Percentiles rank a stretch among this genome's conserved stretches.
phyloP scores from a whole-genome alignment of 495 filamentous ascomycete species.

The Elasticomyces elasticus region DNA sequence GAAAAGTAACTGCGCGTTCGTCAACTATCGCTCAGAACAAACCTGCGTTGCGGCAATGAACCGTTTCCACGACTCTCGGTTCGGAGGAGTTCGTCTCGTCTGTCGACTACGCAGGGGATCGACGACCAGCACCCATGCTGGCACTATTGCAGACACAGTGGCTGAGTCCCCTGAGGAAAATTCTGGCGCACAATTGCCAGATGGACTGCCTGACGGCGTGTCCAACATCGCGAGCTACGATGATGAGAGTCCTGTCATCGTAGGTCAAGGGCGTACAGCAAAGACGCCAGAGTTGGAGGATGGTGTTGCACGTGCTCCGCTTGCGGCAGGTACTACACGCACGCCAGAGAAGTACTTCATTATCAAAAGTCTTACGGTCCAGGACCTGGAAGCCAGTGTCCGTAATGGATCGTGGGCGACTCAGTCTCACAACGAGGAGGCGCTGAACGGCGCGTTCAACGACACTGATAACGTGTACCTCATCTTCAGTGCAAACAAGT shows the following conservation, averaged over 20 bases:
- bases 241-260: conserved; percentile 1
- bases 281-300: not conserved
- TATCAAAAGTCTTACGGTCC: conserved; percentile 88
- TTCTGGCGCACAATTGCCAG: not conserved
- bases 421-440: conserved; percentile 81
- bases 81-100: conserved; percentile 82
- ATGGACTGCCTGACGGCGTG: not conserved
- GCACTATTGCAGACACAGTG: conserved; percentile 38
- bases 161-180: not conserved
- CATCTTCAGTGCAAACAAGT: conserved; percentile 96
- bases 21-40: conserved; percentile 81
- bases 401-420: conserved; percentile 87
- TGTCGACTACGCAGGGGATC: conserved; percentile 68
- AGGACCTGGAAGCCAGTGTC: conserved; percentile 87
- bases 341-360: conserved; percentile 73
- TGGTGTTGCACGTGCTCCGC: not conserved
- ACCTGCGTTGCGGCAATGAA: conserved; percentile 68
- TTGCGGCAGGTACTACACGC: conserved; percentile 11
- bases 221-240: not conserved
- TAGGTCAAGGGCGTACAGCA: not conserved
- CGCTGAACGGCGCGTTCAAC: conserved; percentile 74
- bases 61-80: conserved; percentile 84
- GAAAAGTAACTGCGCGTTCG: conserved; percentile 96
- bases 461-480: conserved; percentile 88
- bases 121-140: conserved; percentile 31